Evolutionary conservation across 2,329 filamentous ascomycete species (phyloP).

Genomic region (Ceratocystis alfenasii): DNA sequence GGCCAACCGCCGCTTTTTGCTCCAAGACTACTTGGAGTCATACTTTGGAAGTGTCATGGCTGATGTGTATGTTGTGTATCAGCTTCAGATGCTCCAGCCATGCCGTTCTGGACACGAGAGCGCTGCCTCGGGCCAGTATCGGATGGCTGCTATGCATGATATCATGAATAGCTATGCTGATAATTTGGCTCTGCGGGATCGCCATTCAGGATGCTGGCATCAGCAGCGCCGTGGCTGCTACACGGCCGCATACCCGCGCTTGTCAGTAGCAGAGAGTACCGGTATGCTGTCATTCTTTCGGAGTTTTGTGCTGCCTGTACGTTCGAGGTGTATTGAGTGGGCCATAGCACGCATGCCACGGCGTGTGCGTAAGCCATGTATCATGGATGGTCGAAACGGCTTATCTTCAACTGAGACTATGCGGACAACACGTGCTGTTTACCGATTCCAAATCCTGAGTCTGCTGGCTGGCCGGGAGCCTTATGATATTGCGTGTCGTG

Average conservation of each 20-base stretch:
- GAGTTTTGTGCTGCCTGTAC: constrained; percentile 14
- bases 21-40: constrained; percentile 14
- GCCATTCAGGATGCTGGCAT: background rate
- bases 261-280: constrained; percentile 13
- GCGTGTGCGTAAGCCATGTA: background rate
- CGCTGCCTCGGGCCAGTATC: constrained; percentile 3
- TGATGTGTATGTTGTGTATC: constrained; percentile 18
- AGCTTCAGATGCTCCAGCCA: constrained; percentile 19
- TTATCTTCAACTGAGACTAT: constrained; percentile 9
- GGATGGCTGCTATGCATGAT: constrained; percentile 8
- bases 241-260: background rate
- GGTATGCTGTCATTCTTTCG: constrained; percentile 19
- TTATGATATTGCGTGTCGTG: background rate
- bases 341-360: constrained; percentile 14
- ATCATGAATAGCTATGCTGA: constrained; percentile 8
- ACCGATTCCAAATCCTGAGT: constrained; percentile 19
- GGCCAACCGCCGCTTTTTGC: constrained; percentile 14
- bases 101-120: background rate
- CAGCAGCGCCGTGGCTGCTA: background rate
- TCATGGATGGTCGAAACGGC: background rate
- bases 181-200: background rate
- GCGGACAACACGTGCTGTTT: constrained; percentile 17
- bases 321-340: constrained; percentile 10
- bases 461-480: constrained; percentile 13
- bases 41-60: constrained; percentile 18